These are phyloP conservation scores for Scenedesmus sp. DNA, from an alignment of 163 green algal species.

Conservation along the genomic window DNA sequence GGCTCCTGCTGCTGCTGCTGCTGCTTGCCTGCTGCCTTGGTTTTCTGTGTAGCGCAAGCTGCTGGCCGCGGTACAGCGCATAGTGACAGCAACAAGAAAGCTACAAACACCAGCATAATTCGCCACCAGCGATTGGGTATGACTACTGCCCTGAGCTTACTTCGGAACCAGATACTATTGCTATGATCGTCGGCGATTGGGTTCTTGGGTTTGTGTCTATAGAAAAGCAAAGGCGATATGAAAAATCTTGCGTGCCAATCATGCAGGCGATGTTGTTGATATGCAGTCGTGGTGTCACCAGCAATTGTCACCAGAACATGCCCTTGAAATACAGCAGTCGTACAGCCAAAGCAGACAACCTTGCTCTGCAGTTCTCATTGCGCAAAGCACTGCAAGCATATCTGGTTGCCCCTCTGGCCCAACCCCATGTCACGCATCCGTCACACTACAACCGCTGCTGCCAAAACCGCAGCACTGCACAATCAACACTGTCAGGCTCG, in stretches of 20 bases:
- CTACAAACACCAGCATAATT: not conserved
- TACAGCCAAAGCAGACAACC: too few species aligned
- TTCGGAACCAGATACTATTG: not conserved
- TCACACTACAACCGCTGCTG: not conserved
- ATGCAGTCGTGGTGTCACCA: not conserved
- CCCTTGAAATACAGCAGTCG: not conserved
- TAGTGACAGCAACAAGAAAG: not conserved
- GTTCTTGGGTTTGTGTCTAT: not conserved
- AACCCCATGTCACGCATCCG: not conserved
- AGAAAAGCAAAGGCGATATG: not conserved
- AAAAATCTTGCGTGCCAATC: too few species aligned
- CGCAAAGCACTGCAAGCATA: not conserved
- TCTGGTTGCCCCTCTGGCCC: not conserved
- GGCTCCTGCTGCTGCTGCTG: constrained; percentile 10
- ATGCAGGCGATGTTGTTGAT: not conserved
- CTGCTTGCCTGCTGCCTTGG: not conserved
- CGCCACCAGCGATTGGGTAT: not conserved
- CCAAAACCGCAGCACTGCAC: not conserved
- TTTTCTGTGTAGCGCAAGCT: not conserved
- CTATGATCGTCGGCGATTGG: not conserved
- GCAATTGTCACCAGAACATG: not conserved
- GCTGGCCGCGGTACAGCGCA: not conserved
- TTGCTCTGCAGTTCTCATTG: not conserved
- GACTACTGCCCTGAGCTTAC: not conserved
- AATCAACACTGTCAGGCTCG: not conserved